Percentiles rank a stretch among this genome's conserved stretches.
Conservation (phyloP, 331 rosid genomes). For the Telfairia occidentalis region DNA sequence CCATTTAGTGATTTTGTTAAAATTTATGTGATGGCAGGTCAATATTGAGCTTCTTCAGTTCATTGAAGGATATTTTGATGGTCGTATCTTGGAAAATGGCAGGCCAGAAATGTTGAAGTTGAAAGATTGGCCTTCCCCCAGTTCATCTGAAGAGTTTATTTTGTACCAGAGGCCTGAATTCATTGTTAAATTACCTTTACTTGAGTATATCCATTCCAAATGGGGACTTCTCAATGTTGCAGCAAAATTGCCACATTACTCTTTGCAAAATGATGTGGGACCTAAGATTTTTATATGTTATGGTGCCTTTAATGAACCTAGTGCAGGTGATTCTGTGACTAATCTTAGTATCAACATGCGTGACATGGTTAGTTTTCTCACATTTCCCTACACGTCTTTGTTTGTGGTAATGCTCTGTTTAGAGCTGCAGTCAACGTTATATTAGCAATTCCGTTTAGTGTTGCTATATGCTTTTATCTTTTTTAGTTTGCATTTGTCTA, state of each 20-base stretch:
- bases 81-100: constrained; percentile 51
- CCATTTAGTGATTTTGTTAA: neutral
- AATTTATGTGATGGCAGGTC: constrained; percentile 40
- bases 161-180: constrained; percentile 92
- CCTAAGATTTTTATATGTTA: constrained; percentile 82
- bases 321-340: constrained; percentile 58
- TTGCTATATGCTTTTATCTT: neutral
- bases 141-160: constrained; percentile 85
- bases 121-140: constrained; percentile 96
- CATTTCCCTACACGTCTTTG: neutral
- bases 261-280: constrained; percentile 93
- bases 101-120: constrained; percentile 71
- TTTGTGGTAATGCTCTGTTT: neutral
- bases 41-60: constrained; percentile 69
- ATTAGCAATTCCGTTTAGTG: neutral
- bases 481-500: neutral
- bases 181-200: constrained; percentile 87
- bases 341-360: constrained; percentile 89
- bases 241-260: constrained; percentile 96
- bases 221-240: constrained; percentile 99
- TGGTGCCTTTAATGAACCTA: constrained; percentile 63
- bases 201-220: constrained; percentile 92
- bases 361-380: constrained; percentile 69
- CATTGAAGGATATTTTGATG: constrained; percentile 68
- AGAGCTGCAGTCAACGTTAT: neutral